These are phyloP conservation scores for Malus hybrid DNA, from an alignment of 331 rosid species.

Conservation along the genomic window DNA sequence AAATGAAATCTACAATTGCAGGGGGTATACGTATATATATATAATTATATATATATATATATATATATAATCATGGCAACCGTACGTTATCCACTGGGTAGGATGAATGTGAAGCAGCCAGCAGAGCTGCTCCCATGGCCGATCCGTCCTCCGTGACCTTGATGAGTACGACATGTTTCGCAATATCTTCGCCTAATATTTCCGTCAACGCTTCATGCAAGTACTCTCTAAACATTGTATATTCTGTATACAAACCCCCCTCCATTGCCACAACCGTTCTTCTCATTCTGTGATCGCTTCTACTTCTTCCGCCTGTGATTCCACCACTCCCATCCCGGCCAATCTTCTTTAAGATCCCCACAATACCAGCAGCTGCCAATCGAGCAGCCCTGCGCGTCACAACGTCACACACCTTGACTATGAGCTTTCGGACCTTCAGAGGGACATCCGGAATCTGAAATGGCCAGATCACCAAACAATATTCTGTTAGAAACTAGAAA, in stretches of 20 bases:
- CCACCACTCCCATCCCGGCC: slow-evolving; percentile 86
- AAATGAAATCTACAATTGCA: slow-evolving; percentile 51
- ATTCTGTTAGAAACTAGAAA: not conserved
- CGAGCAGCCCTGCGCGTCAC: slow-evolving; percentile 77
- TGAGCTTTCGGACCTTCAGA: slow-evolving; percentile 48
- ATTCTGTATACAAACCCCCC: slow-evolving; percentile 63
- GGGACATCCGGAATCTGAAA: slow-evolving; percentile 56
- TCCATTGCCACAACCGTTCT: slow-evolving; percentile 72
- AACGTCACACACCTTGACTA: slow-evolving; percentile 56
- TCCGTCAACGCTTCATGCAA: slow-evolving; percentile 64
- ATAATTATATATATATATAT: not conserved
- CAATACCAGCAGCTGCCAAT: slow-evolving; percentile 67
- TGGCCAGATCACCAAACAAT: slow-evolving; percentile 2
- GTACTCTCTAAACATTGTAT: slow-evolving; percentile 58
- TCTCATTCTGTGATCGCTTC: slow-evolving; percentile 45
- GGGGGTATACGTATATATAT: slow-evolving; percentile 51
- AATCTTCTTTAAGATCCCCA: slow-evolving; percentile 77
- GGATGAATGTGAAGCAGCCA: slow-evolving; percentile 67
- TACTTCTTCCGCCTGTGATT: slow-evolving; percentile 47
- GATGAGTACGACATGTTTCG: slow-evolving; percentile 50
- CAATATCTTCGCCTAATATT: slow-evolving; percentile 70
- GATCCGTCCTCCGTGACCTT: slow-evolving; percentile 70
- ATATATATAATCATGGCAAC: slow-evolving; percentile 34
- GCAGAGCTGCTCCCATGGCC: slow-evolving; percentile 73
- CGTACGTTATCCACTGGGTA: slow-evolving; percentile 41